Conservation (phyloP, 2,329 filamentous ascomycete genomes). For the Colletotrichum aenigma region DNA sequence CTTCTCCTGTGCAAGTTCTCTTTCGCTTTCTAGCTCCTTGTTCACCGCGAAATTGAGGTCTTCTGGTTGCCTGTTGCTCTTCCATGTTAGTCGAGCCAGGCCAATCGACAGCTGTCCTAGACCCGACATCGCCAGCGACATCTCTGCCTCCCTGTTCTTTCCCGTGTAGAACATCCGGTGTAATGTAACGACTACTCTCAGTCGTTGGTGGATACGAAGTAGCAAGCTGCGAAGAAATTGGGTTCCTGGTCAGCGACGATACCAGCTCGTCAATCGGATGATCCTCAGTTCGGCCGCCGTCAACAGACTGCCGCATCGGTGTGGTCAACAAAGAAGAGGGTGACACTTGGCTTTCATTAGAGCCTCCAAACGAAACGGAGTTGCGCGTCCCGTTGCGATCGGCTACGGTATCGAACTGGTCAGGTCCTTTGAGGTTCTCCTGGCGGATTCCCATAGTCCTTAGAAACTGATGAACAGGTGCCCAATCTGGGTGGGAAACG, state of each 20-base stretch:
- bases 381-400: neutral
- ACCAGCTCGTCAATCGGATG: neutral
- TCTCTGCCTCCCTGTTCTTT: neutral
- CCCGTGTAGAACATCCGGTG: neutral
- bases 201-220: neutral
- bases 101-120: neutral
- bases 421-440: neutral
- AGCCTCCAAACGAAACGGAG: neutral
- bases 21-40: neutral
- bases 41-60: neutral
- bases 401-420: neutral
- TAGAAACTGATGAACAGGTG: neutral
- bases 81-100: neutral
- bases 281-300: neutral
- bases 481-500: neutral
- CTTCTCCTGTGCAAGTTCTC: neutral
- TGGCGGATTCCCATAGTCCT: neutral
- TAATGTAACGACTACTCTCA: neutral
- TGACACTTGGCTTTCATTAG: neutral
- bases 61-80: neutral
- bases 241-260: neutral
- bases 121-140: neutral
- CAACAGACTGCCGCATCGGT: neutral
- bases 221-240: neutral
- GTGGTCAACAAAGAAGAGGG: neutral